These are phyloP conservation scores for Volvox reticuliferus DNA, from an alignment of 139 green algal species.

Conservation along the genomic window DNA sequence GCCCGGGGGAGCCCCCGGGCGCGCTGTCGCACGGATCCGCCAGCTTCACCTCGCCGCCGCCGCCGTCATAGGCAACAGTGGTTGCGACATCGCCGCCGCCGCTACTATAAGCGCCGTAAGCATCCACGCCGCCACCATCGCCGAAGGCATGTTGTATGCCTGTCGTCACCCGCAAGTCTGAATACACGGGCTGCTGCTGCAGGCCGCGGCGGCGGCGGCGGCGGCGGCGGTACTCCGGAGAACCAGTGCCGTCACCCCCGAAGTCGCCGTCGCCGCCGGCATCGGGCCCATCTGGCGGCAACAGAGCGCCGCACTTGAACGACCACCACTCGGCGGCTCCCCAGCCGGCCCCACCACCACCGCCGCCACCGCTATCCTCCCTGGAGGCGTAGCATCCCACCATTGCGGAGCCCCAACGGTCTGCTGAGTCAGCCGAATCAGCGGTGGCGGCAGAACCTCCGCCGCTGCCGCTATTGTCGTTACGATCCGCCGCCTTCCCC, in stretches of 20 bases:
- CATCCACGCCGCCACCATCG: not conserved
- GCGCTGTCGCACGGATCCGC: not conserved
- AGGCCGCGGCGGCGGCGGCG: not conserved
- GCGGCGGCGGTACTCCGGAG: too few relatives aligned
- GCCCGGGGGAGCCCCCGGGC: not conserved
- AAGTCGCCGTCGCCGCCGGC: not conserved
- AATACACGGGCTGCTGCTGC: not conserved
- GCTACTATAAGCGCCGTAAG: not conserved
- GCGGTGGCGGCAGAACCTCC: not conserved
- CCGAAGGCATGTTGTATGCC: not conserved
- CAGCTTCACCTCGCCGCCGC: not conserved
- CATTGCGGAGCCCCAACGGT: slow-evolving; percentile 37
- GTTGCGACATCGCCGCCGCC: not conserved
- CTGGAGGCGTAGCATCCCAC: slow-evolving; percentile 36
- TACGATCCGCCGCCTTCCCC: too few relatives aligned
- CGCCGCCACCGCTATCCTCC: not conserved
- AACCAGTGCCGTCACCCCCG: not conserved
- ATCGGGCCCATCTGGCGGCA: not conserved
- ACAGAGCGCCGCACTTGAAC: slow-evolving; percentile 51
- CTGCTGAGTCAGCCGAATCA: not conserved
- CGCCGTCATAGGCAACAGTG: not conserved
- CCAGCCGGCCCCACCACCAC: not conserved
- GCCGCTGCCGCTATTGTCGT: not conserved
- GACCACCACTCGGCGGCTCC: slow-evolving; percentile 1
- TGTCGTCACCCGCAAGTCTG: too few relatives aligned